Conservation (phyloP, 495 filamentous ascomycete genomes). For the Rusavskia elegans region DNA sequence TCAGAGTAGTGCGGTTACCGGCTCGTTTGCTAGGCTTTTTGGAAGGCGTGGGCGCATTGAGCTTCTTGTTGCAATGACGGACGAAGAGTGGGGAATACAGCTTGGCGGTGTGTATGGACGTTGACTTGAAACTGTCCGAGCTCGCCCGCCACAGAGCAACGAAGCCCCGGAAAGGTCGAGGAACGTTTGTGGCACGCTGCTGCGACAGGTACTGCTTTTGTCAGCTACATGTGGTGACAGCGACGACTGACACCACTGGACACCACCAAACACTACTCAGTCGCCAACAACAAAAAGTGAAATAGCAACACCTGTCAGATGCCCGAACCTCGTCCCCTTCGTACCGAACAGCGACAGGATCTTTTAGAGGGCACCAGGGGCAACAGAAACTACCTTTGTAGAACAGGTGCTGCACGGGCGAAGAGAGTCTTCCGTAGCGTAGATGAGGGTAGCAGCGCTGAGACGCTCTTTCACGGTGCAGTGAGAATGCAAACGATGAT, state of each 20-base stretch:
- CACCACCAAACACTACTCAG: too few species aligned
- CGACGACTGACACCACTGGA: too few species aligned
- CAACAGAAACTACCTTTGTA: neutral
- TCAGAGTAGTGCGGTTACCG: neutral
- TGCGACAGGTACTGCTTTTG: too few species aligned
- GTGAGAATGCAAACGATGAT: neutral
- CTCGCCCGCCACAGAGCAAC: neutral
- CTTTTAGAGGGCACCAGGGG: neutral
- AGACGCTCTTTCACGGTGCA: neutral
- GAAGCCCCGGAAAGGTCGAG: too few species aligned
- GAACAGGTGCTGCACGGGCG: neutral
- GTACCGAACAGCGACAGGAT: neutral
- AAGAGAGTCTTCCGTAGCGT: neutral
- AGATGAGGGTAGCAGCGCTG: too few species aligned
- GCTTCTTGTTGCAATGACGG: slow-evolving; percentile 31
- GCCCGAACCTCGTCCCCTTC: too few species aligned
- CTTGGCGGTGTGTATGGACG: slow-evolving; percentile 28
- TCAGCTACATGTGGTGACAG: too few species aligned
- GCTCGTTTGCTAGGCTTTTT: slow-evolving; percentile 18
- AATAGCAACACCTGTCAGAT: too few species aligned
- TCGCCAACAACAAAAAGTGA: too few species aligned
- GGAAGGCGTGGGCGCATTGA: slow-evolving; percentile 24
- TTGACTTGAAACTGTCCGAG: neutral
- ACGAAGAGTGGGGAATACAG: slow-evolving; percentile 52
- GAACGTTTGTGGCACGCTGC: too few species aligned